Conservation (phyloP, 1,139 yeast genomes). For the Sugiyamaella novakii region DNA sequence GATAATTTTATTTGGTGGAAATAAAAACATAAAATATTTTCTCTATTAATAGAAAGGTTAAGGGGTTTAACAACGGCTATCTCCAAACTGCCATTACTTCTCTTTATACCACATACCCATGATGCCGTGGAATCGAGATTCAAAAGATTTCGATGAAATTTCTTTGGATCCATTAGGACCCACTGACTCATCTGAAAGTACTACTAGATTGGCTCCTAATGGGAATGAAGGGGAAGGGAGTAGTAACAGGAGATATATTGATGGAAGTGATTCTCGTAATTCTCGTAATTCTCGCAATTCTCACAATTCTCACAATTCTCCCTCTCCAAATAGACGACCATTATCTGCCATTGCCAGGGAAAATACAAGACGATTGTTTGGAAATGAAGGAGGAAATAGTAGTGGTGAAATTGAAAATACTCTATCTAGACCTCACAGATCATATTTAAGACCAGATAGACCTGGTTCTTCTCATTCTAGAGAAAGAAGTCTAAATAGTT, state of each 20-base stretch:
- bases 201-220: neutral
- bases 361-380: conserved; percentile 14
- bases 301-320: neutral
- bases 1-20: no score
- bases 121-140: conserved; percentile 5
- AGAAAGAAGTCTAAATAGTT: conserved; percentile 2
- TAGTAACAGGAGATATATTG: neutral
- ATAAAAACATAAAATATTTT: no score
- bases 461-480: conserved; percentile 3
- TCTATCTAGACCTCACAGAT: neutral
- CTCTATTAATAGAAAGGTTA: no score
- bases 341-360: conserved; percentile 16
- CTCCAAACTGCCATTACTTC: no score
- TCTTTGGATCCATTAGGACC: conserved; percentile 18
- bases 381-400: neutral
- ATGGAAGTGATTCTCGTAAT: neutral
- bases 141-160: conserved; percentile 8
- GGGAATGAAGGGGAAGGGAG: neutral
- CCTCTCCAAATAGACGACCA: conserved; percentile 8
- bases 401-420: neutral
- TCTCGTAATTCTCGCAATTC: neutral
- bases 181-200: conserved; percentile 10
- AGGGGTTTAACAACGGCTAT: no score
- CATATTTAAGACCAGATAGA: conserved; percentile 4
- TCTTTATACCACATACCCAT: no score